Percentiles rank a stretch among this genome's conserved stretches.
Evolutionary conservation across 805 yeast genomes (phyloP).

Genomic region (Saccharomycopsis schoenii): DNA sequence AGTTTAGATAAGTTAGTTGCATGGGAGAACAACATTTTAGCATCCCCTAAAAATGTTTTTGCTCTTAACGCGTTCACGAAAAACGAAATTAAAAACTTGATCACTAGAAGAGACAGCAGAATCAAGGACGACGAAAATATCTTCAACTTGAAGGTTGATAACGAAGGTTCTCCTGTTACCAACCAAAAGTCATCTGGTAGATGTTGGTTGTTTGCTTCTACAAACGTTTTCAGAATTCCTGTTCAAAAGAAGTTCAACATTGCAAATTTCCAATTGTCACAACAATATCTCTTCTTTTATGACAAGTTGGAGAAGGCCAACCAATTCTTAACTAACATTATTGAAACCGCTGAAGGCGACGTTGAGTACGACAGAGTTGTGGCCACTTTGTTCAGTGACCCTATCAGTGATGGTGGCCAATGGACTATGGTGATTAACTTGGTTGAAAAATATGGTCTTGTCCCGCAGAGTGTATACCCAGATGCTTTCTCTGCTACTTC

Average conservation of each 20-base stretch:
- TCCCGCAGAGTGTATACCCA: slow-evolving; percentile 66
- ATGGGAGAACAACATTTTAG: slow-evolving; percentile 38
- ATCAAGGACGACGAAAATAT: slow-evolving; percentile 23
- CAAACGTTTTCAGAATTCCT: slow-evolving; percentile 58
- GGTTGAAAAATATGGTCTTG: slow-evolving; percentile 70
- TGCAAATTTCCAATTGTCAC: slow-evolving; percentile 65
- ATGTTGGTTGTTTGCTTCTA: slow-evolving; percentile 85
- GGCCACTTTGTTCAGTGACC: slow-evolving; percentile 53
- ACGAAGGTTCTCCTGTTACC: slow-evolving; percentile 55
- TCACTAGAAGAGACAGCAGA: slow-evolving; percentile 7
- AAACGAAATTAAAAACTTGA: slow-evolving; percentile 21
- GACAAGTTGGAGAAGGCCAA: slow-evolving; percentile 83
- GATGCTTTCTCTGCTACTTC: slow-evolving; percentile 51
- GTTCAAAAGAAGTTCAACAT: slow-evolving; percentile 54
- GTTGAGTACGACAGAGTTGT: slow-evolving; percentile 57
- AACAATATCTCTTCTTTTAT: slow-evolving; percentile 70
- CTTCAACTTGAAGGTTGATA: slow-evolving; percentile 34
- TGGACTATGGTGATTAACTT: slow-evolving; percentile 75
- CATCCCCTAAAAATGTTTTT: slow-evolving; percentile 40
- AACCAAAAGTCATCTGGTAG: slow-evolving; percentile 72
- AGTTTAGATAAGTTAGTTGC: slow-evolving; percentile 25
- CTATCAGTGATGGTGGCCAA: slow-evolving; percentile 81
- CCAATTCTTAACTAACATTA: slow-evolving; percentile 65
- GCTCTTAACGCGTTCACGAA: slow-evolving; percentile 47
- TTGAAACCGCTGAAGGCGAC: slow-evolving; percentile 56